phyloP scores from a whole-genome alignment of 306 rosid species.

The Sicyos baderoa region DNA sequence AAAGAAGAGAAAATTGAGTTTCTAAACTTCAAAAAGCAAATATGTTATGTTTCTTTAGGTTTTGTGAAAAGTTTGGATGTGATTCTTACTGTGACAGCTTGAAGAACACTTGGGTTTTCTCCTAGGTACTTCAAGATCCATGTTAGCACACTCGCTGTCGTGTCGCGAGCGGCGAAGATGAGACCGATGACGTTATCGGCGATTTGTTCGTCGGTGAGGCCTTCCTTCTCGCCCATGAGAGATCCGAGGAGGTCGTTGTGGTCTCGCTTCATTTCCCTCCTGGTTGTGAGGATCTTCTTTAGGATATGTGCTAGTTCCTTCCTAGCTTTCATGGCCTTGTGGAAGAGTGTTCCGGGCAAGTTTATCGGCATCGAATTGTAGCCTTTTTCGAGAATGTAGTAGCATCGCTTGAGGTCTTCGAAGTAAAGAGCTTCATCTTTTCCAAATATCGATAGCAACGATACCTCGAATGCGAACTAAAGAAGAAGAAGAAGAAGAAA shows the following conservation, averaged over 20 bases:
- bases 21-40: neutral
- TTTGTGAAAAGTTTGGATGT: neutral
- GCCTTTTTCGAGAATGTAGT: slow-evolving; percentile 72
- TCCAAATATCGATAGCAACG: slow-evolving; percentile 77
- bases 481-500: slow-evolving; percentile 1
- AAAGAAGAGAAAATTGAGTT: neutral
- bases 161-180: slow-evolving; percentile 93
- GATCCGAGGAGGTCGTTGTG: slow-evolving; percentile 67
- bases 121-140: slow-evolving; percentile 84
- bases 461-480: slow-evolving; percentile 77
- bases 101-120: slow-evolving; percentile 67
- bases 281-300: slow-evolving; percentile 52
- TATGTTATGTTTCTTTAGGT: neutral
- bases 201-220: slow-evolving; percentile 78
- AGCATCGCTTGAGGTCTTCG: slow-evolving; percentile 71
- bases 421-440: slow-evolving; percentile 63
- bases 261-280: slow-evolving; percentile 49
- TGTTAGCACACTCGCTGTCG: slow-evolving; percentile 90
- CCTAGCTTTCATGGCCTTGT: slow-evolving; percentile 84
- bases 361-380: slow-evolving; percentile 96
- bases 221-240: slow-evolving; percentile 71
- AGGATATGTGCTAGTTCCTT: slow-evolving; percentile 72
- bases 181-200: slow-evolving; percentile 91
- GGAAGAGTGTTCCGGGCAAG: slow-evolving; percentile 72
- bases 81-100: slow-evolving; percentile 71